phyloP scores from a whole-genome alignment of 345 rosid species.

The Gossypium raimondii region DNA sequence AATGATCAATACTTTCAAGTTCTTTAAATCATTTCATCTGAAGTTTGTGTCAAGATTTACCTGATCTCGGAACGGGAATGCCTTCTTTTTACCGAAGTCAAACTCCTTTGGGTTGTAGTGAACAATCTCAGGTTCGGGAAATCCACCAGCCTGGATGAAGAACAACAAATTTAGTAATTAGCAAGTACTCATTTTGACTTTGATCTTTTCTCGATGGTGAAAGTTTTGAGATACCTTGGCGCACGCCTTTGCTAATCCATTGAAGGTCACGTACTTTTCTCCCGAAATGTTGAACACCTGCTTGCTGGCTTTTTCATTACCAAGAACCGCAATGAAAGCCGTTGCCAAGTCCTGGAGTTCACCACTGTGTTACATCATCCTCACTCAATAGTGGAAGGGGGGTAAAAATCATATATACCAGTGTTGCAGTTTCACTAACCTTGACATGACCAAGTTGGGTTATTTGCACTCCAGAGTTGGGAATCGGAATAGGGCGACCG shows the following conservation, averaged over 20 bases:
- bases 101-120: slow-evolving; percentile 88
- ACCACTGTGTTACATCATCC: slow-evolving; percentile 10
- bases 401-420: background rate
- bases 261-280: slow-evolving; percentile 82
- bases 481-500: slow-evolving; percentile 89
- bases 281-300: slow-evolving; percentile 92
- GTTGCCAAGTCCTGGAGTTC: slow-evolving; percentile 74
- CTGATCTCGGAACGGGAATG: slow-evolving; percentile 98
- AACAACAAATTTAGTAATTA: background rate
- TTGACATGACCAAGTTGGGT: slow-evolving; percentile 95
- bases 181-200: background rate
- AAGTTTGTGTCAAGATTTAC: slow-evolving; percentile 33
- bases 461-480: slow-evolving; percentile 75
- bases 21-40: background rate
- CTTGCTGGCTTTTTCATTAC: slow-evolving; percentile 79
- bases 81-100: slow-evolving; percentile 93
- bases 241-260: slow-evolving; percentile 90
- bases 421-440: slow-evolving; percentile 39
- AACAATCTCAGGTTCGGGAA: slow-evolving; percentile 89
- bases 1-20: background rate
- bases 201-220: background rate
- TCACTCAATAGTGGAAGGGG: background rate
- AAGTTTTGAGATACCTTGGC: slow-evolving; percentile 66
- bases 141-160: slow-evolving; percentile 73
- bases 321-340: slow-evolving; percentile 70